Evolutionary conservation across 352 stramenopile species (phyloP).

Genomic region (Lagenidium sp.): DNA sequence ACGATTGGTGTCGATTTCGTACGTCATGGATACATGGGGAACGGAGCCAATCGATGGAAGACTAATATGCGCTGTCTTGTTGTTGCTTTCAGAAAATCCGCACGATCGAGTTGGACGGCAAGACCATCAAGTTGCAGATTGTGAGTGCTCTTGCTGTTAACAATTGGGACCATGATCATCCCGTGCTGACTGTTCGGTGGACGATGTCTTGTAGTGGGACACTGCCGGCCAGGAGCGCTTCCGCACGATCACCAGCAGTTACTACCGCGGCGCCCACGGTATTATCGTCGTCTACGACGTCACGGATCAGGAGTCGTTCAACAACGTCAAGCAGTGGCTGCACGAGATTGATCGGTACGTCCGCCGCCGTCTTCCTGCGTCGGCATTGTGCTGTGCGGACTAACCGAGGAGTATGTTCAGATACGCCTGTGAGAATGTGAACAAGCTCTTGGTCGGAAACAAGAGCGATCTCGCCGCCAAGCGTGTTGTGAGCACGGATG

Average conservation of each 20-base stretch:
- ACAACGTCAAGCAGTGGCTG: constrained; percentile 98
- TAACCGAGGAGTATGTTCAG: constrained; percentile 20
- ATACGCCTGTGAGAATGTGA: constrained; percentile 96
- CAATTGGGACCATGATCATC: too few relatives aligned
- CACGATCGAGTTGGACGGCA: constrained; percentile 98
- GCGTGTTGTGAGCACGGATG: constrained; percentile 90
- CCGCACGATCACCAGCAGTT: constrained; percentile 98
- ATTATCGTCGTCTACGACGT: constrained; percentile 99
- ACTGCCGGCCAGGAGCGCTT: constrained; percentile 99
- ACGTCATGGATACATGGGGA: too few relatives aligned
- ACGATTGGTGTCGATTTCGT: constrained; percentile 99
- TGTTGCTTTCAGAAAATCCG: constrained; percentile 92
- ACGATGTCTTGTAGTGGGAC: constrained; percentile 87
- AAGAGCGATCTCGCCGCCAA: constrained; percentile 96
- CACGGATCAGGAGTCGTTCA: constrained; percentile 96
- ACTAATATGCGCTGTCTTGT: background rate
- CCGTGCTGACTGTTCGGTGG: background rate
- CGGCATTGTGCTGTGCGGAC: background rate
- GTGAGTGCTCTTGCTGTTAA: constrained; percentile 27
- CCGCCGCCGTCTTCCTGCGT: constrained; percentile 5
- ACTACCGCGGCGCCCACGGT: constrained; percentile 98
- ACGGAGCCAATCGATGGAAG: background rate
- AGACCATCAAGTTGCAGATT: constrained; percentile 99
- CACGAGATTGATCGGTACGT: constrained; percentile 85
- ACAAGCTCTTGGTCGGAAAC: constrained; percentile 98